Evolutionary conservation across 768 basidiomycete genomes (phyloP).

Genomic region (Hypholoma sublateritium): DNA sequence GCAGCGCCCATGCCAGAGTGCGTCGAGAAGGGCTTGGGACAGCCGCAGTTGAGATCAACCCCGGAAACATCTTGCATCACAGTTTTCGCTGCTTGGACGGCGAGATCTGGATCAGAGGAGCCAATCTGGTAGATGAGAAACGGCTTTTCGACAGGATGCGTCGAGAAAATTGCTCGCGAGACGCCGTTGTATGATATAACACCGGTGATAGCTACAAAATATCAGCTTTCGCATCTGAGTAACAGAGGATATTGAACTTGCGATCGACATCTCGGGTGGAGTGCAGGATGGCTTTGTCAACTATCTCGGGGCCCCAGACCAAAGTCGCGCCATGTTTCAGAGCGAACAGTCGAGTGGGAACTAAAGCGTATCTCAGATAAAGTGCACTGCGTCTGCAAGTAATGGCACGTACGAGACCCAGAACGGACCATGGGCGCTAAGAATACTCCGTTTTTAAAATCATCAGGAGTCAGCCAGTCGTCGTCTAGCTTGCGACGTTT

Average conservation of each 20-base stretch:
- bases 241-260: slow-evolving; percentile 37
- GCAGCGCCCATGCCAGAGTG: slow-evolving; percentile 97
- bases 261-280: slow-evolving; percentile 83
- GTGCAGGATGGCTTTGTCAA: slow-evolving; percentile 94
- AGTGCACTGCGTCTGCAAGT: background rate
- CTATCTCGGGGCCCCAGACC: slow-evolving; percentile 96
- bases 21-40: slow-evolving; percentile 94
- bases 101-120: slow-evolving; percentile 83
- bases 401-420: slow-evolving; percentile 65
- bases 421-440: slow-evolving; percentile 99
- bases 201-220: slow-evolving; percentile 69
- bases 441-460: slow-evolving; percentile 88
- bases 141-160: slow-evolving; percentile 92
- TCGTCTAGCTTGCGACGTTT: slow-evolving; percentile 55
- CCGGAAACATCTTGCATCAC: slow-evolving; percentile 91
- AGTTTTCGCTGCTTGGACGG: slow-evolving; percentile 86
- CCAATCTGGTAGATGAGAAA: slow-evolving; percentile 97
- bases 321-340: slow-evolving; percentile 91
- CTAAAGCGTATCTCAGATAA: slow-evolving; percentile 35
- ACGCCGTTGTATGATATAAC: slow-evolving; percentile 86
- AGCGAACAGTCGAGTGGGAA: slow-evolving; percentile 82
- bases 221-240: background rate
- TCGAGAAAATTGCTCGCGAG: slow-evolving; percentile 84
- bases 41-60: slow-evolving; percentile 96
- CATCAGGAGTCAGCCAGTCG: slow-evolving; percentile 57